These are phyloP conservation scores for Chaetomium cochliodes DNA, from an alignment of 495 filamentous ascomycete species.

Conservation along the genomic window DNA sequence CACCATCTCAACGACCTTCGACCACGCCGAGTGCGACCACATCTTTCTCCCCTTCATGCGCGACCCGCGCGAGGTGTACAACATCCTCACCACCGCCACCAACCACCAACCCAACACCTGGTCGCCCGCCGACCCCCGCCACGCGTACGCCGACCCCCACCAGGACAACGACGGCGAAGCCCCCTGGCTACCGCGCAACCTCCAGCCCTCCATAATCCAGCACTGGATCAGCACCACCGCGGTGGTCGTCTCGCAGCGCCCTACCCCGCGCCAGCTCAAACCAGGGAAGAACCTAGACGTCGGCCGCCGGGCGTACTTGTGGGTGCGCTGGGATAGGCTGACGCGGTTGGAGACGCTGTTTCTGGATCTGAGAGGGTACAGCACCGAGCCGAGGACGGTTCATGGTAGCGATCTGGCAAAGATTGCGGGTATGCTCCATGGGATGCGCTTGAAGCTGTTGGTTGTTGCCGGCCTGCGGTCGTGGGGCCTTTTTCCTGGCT, in stretches of 20 bases:
- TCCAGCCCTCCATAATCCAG: constrained; percentile 7
- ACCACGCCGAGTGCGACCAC: constrained; percentile 3
- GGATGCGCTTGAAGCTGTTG: constrained; percentile 16
- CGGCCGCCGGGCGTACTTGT: constrained; percentile 13
- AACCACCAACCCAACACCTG: too few relatives aligned
- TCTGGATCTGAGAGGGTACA: constrained; percentile 24
- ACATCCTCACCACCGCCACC: too few relatives aligned
- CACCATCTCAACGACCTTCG: constrained; percentile 7
- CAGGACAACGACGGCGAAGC: not conserved
- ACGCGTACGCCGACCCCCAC: not conserved
- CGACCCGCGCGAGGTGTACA: not conserved
- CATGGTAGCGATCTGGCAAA: not conserved
- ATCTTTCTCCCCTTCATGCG: constrained; percentile 4
- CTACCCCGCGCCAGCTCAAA: not conserved
- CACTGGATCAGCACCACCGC: not conserved
- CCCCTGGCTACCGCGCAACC: not conserved
- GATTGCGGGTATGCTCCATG: constrained; percentile 6
- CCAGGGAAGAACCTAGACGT: too few relatives aligned
- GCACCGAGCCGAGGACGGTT: not conserved
- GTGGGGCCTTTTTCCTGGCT: not conserved
- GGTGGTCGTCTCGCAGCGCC: constrained; percentile 9
- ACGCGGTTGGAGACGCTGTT: constrained; percentile 23
- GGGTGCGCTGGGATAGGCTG: constrained; percentile 19
- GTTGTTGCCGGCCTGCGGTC: constrained; percentile 28
- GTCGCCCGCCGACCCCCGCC: not conserved